A percentile compares a stretch with the other conserved stretches of the same genome.
phyloP scores from a whole-genome alignment of 2,329 filamentous ascomycete genomes.

The Fusarium fracticaudum region DNA sequence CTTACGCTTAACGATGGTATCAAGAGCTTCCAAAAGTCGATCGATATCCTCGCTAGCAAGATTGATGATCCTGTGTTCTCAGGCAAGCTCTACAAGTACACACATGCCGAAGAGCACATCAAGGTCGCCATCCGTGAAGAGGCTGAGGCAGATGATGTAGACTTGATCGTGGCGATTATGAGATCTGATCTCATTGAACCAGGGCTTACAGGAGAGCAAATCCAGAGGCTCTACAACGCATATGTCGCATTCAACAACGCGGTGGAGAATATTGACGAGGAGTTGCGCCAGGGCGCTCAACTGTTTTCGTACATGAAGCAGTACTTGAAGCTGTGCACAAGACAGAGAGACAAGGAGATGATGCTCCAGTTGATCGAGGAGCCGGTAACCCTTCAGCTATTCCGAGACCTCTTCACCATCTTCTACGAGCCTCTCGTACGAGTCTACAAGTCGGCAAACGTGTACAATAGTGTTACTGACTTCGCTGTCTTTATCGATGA shows the following conservation, averaged over 20 bases:
- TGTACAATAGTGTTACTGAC: conserved; percentile 96
- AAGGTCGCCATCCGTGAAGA: conserved; percentile 81
- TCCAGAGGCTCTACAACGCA: conserved; percentile 88
- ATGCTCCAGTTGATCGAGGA: conserved; percentile 97
- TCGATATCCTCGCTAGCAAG: conserved; percentile 79
- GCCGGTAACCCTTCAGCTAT: conserved; percentile 94
- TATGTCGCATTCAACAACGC: conserved; percentile 97
- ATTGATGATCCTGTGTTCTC: conserved; percentile 84
- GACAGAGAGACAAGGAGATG: conserved; percentile 95
- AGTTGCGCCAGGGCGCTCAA: conserved; percentile 88
- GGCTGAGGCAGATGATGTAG: conserved; percentile 76
- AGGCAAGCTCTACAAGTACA: conserved; percentile 83
- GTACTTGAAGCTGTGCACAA: conserved; percentile 87
- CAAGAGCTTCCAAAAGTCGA: conserved; percentile 83
- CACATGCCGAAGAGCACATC: conserved; percentile 76
- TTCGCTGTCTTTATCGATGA: conserved; percentile 95
- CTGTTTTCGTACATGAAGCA: conserved; percentile 96
- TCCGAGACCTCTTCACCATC: conserved; percentile 96
- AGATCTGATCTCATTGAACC: conserved; percentile 81
- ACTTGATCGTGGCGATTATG: conserved; percentile 86
- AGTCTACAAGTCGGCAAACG: conserved; percentile 98
- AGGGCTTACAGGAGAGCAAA: conserved; percentile 76
- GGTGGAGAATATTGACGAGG: conserved; percentile 88
- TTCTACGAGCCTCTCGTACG: conserved; percentile 98
- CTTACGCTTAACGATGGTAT: conserved; percentile 93